Evolutionary conservation across 179 eudicot genomes (phyloP).

Genomic region (Beta corolliflora): DNA sequence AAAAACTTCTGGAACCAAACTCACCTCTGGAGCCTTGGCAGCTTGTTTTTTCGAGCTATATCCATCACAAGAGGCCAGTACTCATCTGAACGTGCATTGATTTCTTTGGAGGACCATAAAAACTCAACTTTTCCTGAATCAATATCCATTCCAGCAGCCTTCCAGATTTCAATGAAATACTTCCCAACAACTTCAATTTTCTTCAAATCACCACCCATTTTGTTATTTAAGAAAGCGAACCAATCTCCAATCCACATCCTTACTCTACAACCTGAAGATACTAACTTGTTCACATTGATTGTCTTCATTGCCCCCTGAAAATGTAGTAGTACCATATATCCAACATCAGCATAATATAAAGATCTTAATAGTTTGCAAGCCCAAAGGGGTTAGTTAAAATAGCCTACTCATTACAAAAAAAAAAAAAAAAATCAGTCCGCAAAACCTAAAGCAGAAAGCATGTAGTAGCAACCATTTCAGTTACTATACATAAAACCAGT

Average conservation of each 20-base stretch:
- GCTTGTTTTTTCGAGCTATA: constrained; percentile 77
- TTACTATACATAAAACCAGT: no score
- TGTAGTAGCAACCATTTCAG: no score
- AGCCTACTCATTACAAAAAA: no score
- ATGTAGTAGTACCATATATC: not conserved
- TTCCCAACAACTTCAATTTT: constrained; percentile 82
- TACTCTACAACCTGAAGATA: constrained; percentile 85
- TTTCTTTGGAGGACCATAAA: constrained; percentile 82
- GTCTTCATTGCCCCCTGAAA: constrained; percentile 86
- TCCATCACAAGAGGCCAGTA: constrained; percentile 95
- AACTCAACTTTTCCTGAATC: constrained; percentile 77
- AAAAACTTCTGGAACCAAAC: constrained; percentile 9
- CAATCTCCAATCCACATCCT: constrained; percentile 93
- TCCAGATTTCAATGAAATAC: constrained; percentile 91
- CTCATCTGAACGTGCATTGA: constrained; percentile 64
- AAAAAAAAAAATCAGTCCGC: not conserved
- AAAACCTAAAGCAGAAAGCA: not conserved
- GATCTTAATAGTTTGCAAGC: not conserved
- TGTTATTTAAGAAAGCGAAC: constrained; percentile 92
- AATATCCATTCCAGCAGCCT: constrained; percentile 78
- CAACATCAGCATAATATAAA: not conserved
- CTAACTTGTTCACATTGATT: constrained; percentile 80
- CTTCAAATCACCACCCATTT: constrained; percentile 90
- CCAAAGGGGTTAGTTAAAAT: not conserved
- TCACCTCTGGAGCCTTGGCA: constrained; percentile 67